These are phyloP conservation scores for Salix suchowensis DNA, from an alignment of 345 rosid species.

Conservation along the genomic window DNA sequence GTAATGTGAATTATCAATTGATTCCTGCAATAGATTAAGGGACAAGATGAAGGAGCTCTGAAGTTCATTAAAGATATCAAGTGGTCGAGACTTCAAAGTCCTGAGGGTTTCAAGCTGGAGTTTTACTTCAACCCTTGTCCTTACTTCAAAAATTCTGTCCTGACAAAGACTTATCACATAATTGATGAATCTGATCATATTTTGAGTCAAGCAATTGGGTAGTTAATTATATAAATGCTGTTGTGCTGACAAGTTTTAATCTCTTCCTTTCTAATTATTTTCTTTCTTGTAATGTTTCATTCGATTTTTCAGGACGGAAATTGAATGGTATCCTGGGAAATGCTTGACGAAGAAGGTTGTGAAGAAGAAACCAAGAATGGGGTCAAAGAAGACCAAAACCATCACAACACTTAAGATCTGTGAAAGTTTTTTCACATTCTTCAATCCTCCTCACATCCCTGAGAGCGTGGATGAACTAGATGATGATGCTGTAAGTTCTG, in stretches of 20 bases:
- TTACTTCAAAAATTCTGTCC: constrained; percentile 25
- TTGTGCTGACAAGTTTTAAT: background rate
- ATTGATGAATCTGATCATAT: constrained; percentile 27
- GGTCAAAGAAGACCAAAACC: too few relatives aligned
- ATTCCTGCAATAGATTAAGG: constrained; percentile 19
- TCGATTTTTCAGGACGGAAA: constrained; percentile 12
- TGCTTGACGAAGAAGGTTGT: constrained; percentile 23
- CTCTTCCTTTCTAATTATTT: background rate
- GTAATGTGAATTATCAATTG: background rate
- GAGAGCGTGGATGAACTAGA: constrained; percentile 19
- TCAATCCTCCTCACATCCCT: constrained; percentile 9
- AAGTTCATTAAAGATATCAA: constrained; percentile 26
- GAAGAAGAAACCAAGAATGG: too few relatives aligned
- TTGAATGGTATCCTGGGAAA: constrained; percentile 25
- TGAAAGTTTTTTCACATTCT: constrained; percentile 21
- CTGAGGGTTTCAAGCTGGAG: constrained; percentile 32
- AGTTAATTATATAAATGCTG: background rate
- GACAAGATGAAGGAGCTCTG: constrained; percentile 32
- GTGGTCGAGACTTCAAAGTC: constrained; percentile 20
- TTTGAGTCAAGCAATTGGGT: constrained; percentile 25
- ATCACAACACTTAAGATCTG: constrained; percentile 1
- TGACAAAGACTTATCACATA: constrained; percentile 26
- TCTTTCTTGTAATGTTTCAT: background rate
- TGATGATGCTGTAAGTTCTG: constrained; percentile 17
- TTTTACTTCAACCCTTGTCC: constrained; percentile 30